Evolutionary conservation across 306 rosid genomes (phyloP), one percentile per base, ranked within the genome.

Genomic region (Sicyos edulis): DNA sequence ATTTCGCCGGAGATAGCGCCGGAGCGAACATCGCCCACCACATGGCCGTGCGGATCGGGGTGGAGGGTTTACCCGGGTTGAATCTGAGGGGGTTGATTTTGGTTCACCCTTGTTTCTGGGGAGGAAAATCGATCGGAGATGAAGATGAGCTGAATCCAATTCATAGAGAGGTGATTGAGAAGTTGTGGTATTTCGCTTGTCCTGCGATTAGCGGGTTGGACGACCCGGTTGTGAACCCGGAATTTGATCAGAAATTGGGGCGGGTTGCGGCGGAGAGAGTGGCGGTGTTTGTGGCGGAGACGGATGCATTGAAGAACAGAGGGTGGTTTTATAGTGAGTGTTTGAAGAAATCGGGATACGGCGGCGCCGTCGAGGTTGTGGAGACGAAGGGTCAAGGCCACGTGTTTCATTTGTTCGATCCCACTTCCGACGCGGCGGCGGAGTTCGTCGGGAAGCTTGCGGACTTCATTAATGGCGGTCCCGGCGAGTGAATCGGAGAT

Each of bases 91-190:
- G 45, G 45, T 40, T 40, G 45, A 40, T 40, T 34, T 40, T 40
- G 60, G 80, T 86, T 17, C 97, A 89, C 79, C 92, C 92, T 0
- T 86, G 79, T 60, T 87, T 92, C 47, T 84, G 86, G 91, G 96
- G 91, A 1, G n/a, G n/a, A n/a, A n/a, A 90, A 9, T 78, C 62
- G 44, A 52, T 85, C 4, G 89, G 80, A 8, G 57, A 57, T 0
- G 97, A 88, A 71, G 16, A 24, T 13, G 20, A 54, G 32, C 52
- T 56, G 14, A 66, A 40, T 15, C 4, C 56, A 4, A 81, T 80
- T 13, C 1, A 1, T 0, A 58, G 74, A 4, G 71, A 5, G 0
- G 70, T 22, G 74, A 29, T 67, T 0, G 83, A 76, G 12, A 4
- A 32, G 0, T 50, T 91, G 17, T 91, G 92, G 96, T 81, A 85